phyloP scores from a whole-genome alignment of 305 asterid genomes.

The Fraxinus dipetala region DNA sequence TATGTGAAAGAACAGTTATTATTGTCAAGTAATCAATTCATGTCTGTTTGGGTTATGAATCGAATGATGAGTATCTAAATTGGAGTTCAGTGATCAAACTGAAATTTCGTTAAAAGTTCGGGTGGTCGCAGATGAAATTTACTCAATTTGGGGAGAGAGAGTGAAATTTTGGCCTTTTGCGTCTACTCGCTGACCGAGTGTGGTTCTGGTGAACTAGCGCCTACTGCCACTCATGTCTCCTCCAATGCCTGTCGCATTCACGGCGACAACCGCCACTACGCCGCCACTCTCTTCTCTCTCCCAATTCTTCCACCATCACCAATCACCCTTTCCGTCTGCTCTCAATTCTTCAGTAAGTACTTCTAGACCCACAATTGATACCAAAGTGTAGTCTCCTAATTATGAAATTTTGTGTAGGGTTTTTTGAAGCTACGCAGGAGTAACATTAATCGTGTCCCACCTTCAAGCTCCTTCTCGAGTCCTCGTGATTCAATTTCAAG shows the following conservation, averaged over 20 bases:
- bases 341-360: constrained; percentile 30
- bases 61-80: not conserved
- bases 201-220: constrained; percentile 24
- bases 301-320: constrained; percentile 24
- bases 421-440: constrained; percentile 14
- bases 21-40: not conserved
- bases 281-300: constrained; percentile 36
- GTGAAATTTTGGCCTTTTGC: not conserved
- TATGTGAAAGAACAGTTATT: not conserved
- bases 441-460: constrained; percentile 14
- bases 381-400: not conserved
- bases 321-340: constrained; percentile 18
- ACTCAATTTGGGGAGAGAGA: not conserved
- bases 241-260: constrained; percentile 25
- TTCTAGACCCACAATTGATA: not conserved
- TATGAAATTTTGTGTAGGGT: constrained; percentile 25
- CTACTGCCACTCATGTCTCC: constrained; percentile 39
- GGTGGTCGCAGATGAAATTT: not conserved
- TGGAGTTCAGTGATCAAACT: not conserved
- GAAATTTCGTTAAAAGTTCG: not conserved
- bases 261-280: constrained; percentile 32
- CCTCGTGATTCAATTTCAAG: constrained; percentile 52
- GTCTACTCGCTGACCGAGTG: constrained; percentile 23
- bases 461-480: constrained; percentile 33
- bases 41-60: not conserved